Percentiles rank a stretch among this genome's conserved stretches.
phyloP scores from a whole-genome alignment of 768 basidiomycete genomes.

The Lentinus brumalis region DNA sequence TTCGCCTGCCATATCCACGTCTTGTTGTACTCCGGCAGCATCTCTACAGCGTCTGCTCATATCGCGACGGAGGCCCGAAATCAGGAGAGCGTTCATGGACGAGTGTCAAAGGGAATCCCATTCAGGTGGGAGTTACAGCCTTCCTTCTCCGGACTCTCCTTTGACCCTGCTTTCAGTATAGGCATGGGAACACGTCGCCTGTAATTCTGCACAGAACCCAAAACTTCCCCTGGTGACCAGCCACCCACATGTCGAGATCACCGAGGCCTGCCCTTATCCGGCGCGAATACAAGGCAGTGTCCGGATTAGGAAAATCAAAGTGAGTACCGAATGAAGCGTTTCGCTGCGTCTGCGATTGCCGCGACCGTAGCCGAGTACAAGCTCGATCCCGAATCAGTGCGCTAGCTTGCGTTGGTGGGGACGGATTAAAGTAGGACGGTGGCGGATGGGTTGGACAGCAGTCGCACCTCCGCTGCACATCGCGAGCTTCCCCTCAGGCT shows the following conservation, averaged over 20 bases:
- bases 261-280: constrained; percentile 4
- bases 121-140: neutral
- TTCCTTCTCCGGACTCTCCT: constrained; percentile 14
- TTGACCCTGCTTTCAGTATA: constrained; percentile 13
- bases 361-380: constrained; percentile 25
- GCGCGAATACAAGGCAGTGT: constrained; percentile 17
- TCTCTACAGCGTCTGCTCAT: neutral
- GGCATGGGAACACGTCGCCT: constrained; percentile 1
- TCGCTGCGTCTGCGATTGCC: constrained; percentile 5
- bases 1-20: neutral
- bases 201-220: constrained; percentile 14
- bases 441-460: constrained; percentile 15
- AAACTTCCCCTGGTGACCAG: constrained; percentile 9
- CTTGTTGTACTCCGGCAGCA: neutral
- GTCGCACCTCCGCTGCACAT: constrained; percentile 20
- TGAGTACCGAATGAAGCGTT: constrained; percentile 15
- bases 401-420: constrained; percentile 14
- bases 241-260: constrained; percentile 16
- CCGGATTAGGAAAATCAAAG: constrained; percentile 21
- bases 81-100: neutral
- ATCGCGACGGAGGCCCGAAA: constrained; percentile 3
- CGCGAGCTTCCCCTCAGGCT: constrained; percentile 3
- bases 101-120: constrained; percentile 8
- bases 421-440: constrained; percentile 17
- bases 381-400: constrained; percentile 22